Percentiles rank a stretch among this genome's conserved stretches.
These are phyloP conservation scores for Pochonia chlamydosporia DNA, from an alignment of 2,329 filamentous ascomycete species.

Conservation along the genomic window DNA sequence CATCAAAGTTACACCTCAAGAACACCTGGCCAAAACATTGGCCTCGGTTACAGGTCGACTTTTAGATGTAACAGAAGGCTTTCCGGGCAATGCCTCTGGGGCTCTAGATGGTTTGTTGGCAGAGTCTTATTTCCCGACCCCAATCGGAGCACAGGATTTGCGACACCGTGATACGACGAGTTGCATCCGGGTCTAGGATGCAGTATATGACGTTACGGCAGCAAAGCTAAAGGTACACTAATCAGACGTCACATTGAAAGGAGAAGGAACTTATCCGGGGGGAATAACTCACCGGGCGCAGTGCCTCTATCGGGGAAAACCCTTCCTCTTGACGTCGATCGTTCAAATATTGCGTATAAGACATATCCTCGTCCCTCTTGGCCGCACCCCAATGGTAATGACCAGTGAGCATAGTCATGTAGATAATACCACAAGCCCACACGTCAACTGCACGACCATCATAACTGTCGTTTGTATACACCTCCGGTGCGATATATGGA, in stretches of 20 bases:
- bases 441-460: conserved; percentile 96
- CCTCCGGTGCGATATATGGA: conserved; percentile 94
- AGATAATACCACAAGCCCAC: conserved; percentile 97
- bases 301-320: conserved; percentile 90
- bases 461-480: conserved; percentile 92
- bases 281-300: conserved; percentile 87
- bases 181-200: conserved; percentile 90
- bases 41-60: too few relatives aligned
- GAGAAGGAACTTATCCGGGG: too few relatives aligned
- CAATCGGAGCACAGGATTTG: conserved; percentile 98
- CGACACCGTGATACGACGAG: conserved; percentile 86
- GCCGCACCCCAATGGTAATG: conserved; percentile 96
- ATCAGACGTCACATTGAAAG: too few relatives aligned
- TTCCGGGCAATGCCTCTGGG: too few relatives aligned
- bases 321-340: conserved; percentile 91
- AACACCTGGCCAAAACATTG: too few relatives aligned
- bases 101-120: too few relatives aligned
- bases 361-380: conserved; percentile 94
- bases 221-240: too few relatives aligned
- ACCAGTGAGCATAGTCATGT: conserved; percentile 98
- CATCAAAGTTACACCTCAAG: too few relatives aligned
- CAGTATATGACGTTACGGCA: conserved; percentile 99
- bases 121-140: conserved; percentile 96
- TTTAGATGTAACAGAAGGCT: too few relatives aligned
- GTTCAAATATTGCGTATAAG: conserved; percentile 89